A percentile compares a stretch with the other conserved stretches of the same genome.
These are phyloP conservation scores for Annulohypoxylon bovei DNA, from an alignment of 495 filamentous ascomycete species.

Conservation along the genomic window DNA sequence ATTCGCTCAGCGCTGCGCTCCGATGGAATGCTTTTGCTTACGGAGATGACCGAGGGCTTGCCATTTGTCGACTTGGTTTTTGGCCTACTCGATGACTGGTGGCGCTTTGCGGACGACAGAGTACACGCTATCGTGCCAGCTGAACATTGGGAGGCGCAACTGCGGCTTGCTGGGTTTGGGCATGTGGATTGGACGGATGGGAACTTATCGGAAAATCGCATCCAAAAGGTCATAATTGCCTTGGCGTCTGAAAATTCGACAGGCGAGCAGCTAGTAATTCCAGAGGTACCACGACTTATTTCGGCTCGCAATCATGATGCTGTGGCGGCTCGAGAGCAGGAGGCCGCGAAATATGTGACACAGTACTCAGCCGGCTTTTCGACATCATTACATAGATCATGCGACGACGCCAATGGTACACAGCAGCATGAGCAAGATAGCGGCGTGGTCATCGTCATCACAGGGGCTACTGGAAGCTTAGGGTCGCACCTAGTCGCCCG, in stretches of 20 bases:
- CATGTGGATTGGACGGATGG: slow-evolving; percentile 61
- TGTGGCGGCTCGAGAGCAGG: background rate
- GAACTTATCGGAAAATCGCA: slow-evolving; percentile 48
- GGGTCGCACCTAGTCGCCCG: slow-evolving; percentile 54
- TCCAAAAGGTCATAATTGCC: slow-evolving; percentile 57
- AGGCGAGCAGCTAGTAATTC: background rate
- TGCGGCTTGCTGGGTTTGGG: slow-evolving; percentile 55
- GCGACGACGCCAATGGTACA: background rate
- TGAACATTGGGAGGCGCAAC: slow-evolving; percentile 49
- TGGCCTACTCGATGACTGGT: slow-evolving; percentile 64
- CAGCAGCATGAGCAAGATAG: background rate
- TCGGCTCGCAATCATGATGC: background rate
- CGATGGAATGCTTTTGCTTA: slow-evolving; percentile 55
- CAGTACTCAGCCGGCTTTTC: background rate
- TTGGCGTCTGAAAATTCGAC: slow-evolving; percentile 45
- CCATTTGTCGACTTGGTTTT: slow-evolving; percentile 60
- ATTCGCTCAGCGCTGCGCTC: slow-evolving; percentile 49
- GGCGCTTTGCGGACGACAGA: slow-evolving; percentile 60
- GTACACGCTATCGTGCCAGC: slow-evolving; percentile 51
- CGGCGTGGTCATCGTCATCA: slow-evolving; percentile 48
- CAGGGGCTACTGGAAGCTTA: slow-evolving; percentile 59
- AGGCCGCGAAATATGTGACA: background rate
- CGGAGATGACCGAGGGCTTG: slow-evolving; percentile 55
- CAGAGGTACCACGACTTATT: background rate
- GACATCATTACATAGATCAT: background rate